Base-by-base conservation (phyloP, 2,329 filamentous ascomycete genomes). In the Ciborinia camelliae region DNA sequence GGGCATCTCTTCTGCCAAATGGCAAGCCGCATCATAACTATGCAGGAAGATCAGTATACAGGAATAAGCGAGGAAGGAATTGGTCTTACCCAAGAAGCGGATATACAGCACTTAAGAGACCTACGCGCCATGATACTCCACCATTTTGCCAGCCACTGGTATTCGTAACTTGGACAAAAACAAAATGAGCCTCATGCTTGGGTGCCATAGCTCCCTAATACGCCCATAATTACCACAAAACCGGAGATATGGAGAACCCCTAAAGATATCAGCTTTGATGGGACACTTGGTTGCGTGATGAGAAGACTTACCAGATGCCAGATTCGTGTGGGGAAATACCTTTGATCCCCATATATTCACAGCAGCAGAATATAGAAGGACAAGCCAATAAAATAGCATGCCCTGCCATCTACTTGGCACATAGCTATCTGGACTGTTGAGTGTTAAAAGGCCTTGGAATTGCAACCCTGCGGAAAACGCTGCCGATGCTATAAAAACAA, bases 1-100 rank as follows among this genome's bases (percentile, higher is more conserved):
- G 0, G 79, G 79, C 77, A 81, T 81, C 66, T 81, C 80, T 66
- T 81, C 79, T 8, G 77, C 77, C 74, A 81, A 76, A 61, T 82
- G 80, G 5, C 80, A 69, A 6, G 77, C 77, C 8, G 77, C 79
- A 64, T 81, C 80, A 65, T 80, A 82, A 59, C 50, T 63, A 35
- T 37, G 28, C 10, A 7, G 8, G 30, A 4, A 7, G 14, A 47
- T 63, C 4, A 62, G 20, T 23, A 55, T 15, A 57, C 23, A 10
- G 14, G 1, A 26, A 54, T 4, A 14, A 18, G 18, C n/a, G 7
- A 43, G 3, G 15, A n/a, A 10, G 20, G n/a, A 8, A 35, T 18
- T 23, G 8, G 10, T 8, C 51, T n/a, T 48, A 57, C 61, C 79
- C 77, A 52, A 77, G 20, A 77, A 77, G 62, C 68, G 71, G 65